These are phyloP conservation scores for Colletotrichum nymphaeae DNA, from an alignment of 2,329 filamentous ascomycete species.

Conservation along the genomic window DNA sequence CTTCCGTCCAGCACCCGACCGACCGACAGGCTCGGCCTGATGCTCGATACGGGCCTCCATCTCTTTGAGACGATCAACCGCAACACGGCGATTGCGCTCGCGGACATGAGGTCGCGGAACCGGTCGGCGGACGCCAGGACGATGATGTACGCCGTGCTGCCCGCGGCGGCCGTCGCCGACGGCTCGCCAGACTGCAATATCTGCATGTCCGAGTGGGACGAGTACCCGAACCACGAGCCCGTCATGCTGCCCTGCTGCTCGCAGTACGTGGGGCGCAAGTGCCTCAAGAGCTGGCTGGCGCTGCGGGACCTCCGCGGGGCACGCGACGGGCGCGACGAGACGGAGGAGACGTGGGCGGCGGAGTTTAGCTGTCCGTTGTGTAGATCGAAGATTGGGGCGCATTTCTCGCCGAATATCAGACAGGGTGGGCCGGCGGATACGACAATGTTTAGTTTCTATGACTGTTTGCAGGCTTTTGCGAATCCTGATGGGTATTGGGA, in stretches of 20 bases:
- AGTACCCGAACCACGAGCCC: constrained; percentile 21
- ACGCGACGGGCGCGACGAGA: background rate
- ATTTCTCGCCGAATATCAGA: constrained; percentile 15
- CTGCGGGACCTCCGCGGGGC: background rate
- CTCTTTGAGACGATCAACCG: background rate
- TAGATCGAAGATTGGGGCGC: background rate
- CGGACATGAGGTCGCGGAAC: constrained; percentile 9
- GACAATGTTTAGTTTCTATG: background rate
- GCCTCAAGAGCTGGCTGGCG: constrained; percentile 22
- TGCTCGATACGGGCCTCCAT: background rate
- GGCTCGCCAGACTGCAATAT: background rate
- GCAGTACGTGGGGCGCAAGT: constrained; percentile 13
- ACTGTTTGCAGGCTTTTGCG: background rate
- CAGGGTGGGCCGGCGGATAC: background rate
- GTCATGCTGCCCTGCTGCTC: constrained; percentile 22
- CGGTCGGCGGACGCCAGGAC: background rate
- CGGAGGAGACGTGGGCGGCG: constrained; percentile 1
- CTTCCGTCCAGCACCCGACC: background rate
- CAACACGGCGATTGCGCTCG: constrained; percentile 10
- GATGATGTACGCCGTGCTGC: background rate
- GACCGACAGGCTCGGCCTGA: background rate
- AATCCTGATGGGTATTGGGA: background rate
- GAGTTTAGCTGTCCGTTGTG: constrained; percentile 16
- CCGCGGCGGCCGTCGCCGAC: background rate
- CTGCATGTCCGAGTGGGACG: constrained; percentile 9